Base-by-base conservation (phyloP, 345 rosid genomes). In the Citrus medica region DNA sequence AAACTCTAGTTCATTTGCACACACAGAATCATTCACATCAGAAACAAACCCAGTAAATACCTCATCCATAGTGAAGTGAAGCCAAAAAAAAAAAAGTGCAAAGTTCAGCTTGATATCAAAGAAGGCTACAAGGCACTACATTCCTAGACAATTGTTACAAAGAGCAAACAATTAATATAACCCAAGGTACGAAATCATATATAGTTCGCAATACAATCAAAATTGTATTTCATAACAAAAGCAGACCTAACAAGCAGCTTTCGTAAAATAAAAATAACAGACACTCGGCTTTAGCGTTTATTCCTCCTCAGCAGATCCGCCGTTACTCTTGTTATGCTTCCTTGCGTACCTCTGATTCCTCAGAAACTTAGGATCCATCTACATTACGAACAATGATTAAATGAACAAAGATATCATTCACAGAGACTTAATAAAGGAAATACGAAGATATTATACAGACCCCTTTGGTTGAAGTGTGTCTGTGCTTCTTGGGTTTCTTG, bases 281-380 rank as follows among this genome's bases (percentile, higher is more conserved):
- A 32, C 7, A 63, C 62, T 46, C 6, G 24, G 8, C 55, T 67
- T 24, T 46, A 28, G 25, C 63, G 79, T 28, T 67, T 63, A 75
- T 73, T 80, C 83, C 65, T 80, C 79, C 3, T 76, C 13, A 0
- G 72, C 83, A 37, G 79, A 80, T 58, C 74, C 82, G 27, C 66
- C 82, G 46, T 35, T 25, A 22, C 77, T 78, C 76, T 81, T 80
- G 84, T 88, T 88, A 64, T 88, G 91, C 83, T 88, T 84, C 84
- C 86, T 83, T 1, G 89, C 87, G 51, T 88, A 85, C 85, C 91
- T 88, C 87, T 88, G 89, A 83, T 84, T 88, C 82, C 89, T 84
- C 84, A 88, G 60, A 46, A 86, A 88, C 89, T 84, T 84, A 25
- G 89, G 89, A 77, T 88, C 91, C 91, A 88, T 88, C 91, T 88